These are phyloP conservation scores for Nectriaceae sp. DNA, from an alignment of 2,329 filamentous ascomycete genomes.

Conservation along the genomic window DNA sequence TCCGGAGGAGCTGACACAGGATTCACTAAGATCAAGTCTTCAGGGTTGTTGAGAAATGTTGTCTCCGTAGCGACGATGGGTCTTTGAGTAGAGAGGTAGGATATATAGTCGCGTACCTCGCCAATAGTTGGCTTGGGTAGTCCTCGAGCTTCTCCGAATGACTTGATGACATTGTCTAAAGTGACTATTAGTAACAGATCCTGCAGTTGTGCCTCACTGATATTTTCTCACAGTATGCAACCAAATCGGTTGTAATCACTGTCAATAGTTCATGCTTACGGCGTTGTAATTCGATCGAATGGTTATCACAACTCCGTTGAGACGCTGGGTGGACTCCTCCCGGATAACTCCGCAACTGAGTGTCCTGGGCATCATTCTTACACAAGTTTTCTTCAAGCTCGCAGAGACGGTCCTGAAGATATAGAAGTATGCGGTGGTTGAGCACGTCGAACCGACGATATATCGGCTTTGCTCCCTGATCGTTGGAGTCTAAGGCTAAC, in stretches of 20 bases:
- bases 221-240: slow-evolving; percentile 62
- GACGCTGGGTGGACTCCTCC: slow-evolving; percentile 58
- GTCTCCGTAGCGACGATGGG: slow-evolving; percentile 62
- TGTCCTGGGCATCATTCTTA: slow-evolving; percentile 63
- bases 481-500: slow-evolving; percentile 36
- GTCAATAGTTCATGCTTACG: slow-evolving; percentile 62
- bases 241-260: slow-evolving; percentile 65
- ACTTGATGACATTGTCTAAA: slow-evolving; percentile 61
- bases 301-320: slow-evolving; percentile 55
- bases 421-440: slow-evolving; percentile 79
- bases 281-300: slow-evolving; percentile 59
- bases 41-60: slow-evolving; percentile 56
- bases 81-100: slow-evolving; percentile 55
- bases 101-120: slow-evolving; percentile 50
- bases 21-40: slow-evolving; percentile 53
- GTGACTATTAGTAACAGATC: slow-evolving; percentile 9
- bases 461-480: slow-evolving; percentile 54
- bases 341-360: slow-evolving; percentile 45
- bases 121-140: slow-evolving; percentile 49
- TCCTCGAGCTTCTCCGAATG: slow-evolving; percentile 55
- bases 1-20: background rate
- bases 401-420: slow-evolving; percentile 81
- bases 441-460: slow-evolving; percentile 82
- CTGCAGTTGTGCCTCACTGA: background rate
- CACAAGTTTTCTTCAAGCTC: slow-evolving; percentile 80